Evolutionary conservation across 2,329 filamentous ascomycete genomes (phyloP).

Genomic region (Salinomyces thailandicus): DNA sequence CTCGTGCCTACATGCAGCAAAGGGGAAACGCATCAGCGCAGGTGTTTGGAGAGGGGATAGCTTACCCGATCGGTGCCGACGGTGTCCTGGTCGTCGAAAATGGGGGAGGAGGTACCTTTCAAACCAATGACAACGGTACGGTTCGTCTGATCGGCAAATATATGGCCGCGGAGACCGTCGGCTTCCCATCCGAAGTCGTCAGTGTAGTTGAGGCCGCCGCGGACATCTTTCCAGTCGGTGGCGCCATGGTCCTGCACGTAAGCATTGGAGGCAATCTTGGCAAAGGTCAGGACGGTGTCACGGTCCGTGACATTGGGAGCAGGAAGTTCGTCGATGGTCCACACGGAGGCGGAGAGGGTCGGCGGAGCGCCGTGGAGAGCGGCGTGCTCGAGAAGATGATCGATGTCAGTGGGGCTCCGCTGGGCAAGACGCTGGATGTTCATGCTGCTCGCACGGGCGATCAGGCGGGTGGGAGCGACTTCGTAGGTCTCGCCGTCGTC

Average conservation of each 20-base stretch:
- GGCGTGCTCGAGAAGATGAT: slow-evolving; percentile 65
- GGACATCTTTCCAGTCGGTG: slow-evolving; percentile 75
- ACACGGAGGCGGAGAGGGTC: slow-evolving; percentile 60
- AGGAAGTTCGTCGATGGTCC: slow-evolving; percentile 68
- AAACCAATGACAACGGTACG: slow-evolving; percentile 81
- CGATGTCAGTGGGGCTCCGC: slow-evolving; percentile 63
- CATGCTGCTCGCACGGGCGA: slow-evolving; percentile 31
- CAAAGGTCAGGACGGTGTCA: slow-evolving; percentile 70
- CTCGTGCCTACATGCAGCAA: slow-evolving; percentile 15
- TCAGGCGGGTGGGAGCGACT: slow-evolving; percentile 35
- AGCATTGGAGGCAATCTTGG: slow-evolving; percentile 79
- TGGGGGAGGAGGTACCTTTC: slow-evolving; percentile 50
- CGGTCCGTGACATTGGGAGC: slow-evolving; percentile 80
- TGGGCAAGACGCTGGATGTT: slow-evolving; percentile 75
- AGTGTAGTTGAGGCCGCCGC: slow-evolving; percentile 70
- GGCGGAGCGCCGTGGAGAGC: slow-evolving; percentile 58
- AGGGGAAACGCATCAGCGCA: background rate
- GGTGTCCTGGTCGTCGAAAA: slow-evolving; percentile 6
- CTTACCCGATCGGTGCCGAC: slow-evolving; percentile 8
- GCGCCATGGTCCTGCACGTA: slow-evolving; percentile 65
- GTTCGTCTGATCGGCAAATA: slow-evolving; percentile 80
- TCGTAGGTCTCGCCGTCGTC: slow-evolving; percentile 24
- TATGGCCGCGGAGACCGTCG: slow-evolving; percentile 82
- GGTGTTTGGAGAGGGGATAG: background rate
- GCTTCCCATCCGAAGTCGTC: slow-evolving; percentile 85